Base-by-base conservation (phyloP, 768 basidiomycete species). In the Chiua virens region DNA sequence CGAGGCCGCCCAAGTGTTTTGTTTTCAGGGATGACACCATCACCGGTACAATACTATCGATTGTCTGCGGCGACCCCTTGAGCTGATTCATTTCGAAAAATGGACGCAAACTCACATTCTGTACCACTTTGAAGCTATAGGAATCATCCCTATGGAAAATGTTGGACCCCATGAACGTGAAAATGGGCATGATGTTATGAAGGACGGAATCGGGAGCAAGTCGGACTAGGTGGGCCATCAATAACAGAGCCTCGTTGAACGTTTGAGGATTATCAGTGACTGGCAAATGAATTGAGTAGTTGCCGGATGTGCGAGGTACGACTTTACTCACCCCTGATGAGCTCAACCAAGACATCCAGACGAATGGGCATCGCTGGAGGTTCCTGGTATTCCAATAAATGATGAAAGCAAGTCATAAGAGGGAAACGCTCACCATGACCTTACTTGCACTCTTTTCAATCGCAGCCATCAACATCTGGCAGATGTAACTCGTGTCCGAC, bases 121-220 rank as follows among this genome's bases (percentile, higher is more conserved):
- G 94, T 3, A 98, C 91, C 9, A 98, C 94, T 34, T 85, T 83
- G 76, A 97, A 96, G 63, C 90, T 95, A 71, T 96, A 95, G 0
- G 88, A 82, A 65, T 99, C 97, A 58, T 99, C 97, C 42, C 94
- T 81, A 63, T 97, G 96, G 75, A 98, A 91, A 17, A 98, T 86
- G 55, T 92, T 95, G n/a, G 95, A 92, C 18, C 97, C 96, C 92
- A 98, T 98, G 73, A 98, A 98, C 0, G 95, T 98, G 75, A 99
- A 98, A 40, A 99, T 86, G 4, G 97, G 96, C 92, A 99, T 97
- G 45, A 98, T 80, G 59, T 96, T 93, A 63, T 90, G 92, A 13
- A 98, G 76, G 27, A 96, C 92, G 11, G 92, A 89, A 49, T 95
- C 92, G 0, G 96, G 94, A 0, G 87, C 85, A 32, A 98, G 75